Evolutionary conservation across 2,329 filamentous ascomycete species (phyloP).

Genomic region (Trichoderma sp.): DNA sequence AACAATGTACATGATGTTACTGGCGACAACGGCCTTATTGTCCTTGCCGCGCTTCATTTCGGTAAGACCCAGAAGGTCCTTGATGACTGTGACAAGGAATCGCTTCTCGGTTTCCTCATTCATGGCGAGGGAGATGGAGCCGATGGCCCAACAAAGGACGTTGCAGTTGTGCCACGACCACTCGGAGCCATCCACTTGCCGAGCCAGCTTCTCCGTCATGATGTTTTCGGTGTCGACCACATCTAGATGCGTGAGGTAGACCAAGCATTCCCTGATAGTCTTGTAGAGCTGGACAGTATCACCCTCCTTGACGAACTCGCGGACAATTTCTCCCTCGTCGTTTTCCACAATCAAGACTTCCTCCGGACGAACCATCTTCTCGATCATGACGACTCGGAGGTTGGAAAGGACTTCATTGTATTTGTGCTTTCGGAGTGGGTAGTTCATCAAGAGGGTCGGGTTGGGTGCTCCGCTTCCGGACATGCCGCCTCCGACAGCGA

Average conservation of each 20-base stretch:
- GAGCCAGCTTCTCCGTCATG: slow-evolving; percentile 97
- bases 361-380: slow-evolving; percentile 98
- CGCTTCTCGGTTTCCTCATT: slow-evolving; percentile 99
- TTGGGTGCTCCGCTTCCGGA: slow-evolving; percentile 81
- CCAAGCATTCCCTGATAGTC: slow-evolving; percentile 93
- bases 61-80: slow-evolving; percentile 91
- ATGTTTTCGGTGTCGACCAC: slow-evolving; percentile 97
- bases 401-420: slow-evolving; percentile 93
- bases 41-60: slow-evolving; percentile 99
- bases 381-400: slow-evolving; percentile 95
- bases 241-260: slow-evolving; percentile 95
- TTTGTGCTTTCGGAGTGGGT: slow-evolving; percentile 95
- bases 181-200: slow-evolving; percentile 90
- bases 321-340: slow-evolving; percentile 97
- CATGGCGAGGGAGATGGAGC: slow-evolving; percentile 97
- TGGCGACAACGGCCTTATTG: slow-evolving; percentile 98
- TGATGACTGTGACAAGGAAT: slow-evolving; percentile 97
- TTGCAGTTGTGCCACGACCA: slow-evolving; percentile 99
- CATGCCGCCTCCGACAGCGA: slow-evolving; percentile 70
- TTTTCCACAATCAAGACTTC: slow-evolving; percentile 99
- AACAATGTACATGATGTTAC: slow-evolving; percentile 99
- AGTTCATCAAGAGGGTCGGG: slow-evolving; percentile 78
- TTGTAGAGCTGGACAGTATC: slow-evolving; percentile 99
- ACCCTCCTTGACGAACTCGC: slow-evolving; percentile 98
- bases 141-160: slow-evolving; percentile 98